Evolutionary conservation across 2,329 filamentous ascomycete genomes (phyloP), one percentile per base, ranked within the genome.

Genomic region (Venturiaceae sp.): DNA sequence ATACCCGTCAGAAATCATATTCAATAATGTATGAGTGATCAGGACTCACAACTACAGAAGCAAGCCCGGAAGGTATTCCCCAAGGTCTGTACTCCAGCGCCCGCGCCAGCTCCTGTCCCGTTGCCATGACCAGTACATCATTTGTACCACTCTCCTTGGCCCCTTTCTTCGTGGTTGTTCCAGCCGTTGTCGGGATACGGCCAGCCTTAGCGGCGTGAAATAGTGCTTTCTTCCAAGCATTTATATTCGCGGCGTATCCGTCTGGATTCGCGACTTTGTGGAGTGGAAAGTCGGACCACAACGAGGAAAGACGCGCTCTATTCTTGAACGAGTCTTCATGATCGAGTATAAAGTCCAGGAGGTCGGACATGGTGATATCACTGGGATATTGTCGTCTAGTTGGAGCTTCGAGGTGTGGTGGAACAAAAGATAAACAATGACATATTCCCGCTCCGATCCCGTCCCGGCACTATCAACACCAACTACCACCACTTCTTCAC

Each of bases 251-350:
- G 21, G 79, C 75, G 75, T 90, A 96, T 66, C 90, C 90, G 70
- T 95, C 90, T 1, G 90, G 89, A 68, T 96, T 95, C 23, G 88
- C 83, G 39, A 81, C 83, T 65, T 81, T 81, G 64, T 92, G 90
- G 5, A 83, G 74, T 37, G 83, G 79, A 68, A 96, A 95, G 70
- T 96, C 91, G 53, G 90, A 92, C 74, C 95, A 96, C 50, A 96
- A 83, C 5, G 90, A 92, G 13, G 89, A 85, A 13, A 96, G 80
- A 54, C 91, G 88, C 62, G 85, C 82, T 74, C 86, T 90, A 63
- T 70, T 77, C 65, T 72, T 71, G 61, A 76, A 74, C 7, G 74
- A 71, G 67, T 77, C 72, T 69, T 81, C 80, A 62, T 80, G 74
- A 44, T 71, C 68, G 54, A 75, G 67, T 9, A 80, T 70, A 60